These are phyloP conservation scores for Tilletia setariae DNA, from an alignment of 1,284 basidiomycete genomes.

Conservation along the genomic window DNA sequence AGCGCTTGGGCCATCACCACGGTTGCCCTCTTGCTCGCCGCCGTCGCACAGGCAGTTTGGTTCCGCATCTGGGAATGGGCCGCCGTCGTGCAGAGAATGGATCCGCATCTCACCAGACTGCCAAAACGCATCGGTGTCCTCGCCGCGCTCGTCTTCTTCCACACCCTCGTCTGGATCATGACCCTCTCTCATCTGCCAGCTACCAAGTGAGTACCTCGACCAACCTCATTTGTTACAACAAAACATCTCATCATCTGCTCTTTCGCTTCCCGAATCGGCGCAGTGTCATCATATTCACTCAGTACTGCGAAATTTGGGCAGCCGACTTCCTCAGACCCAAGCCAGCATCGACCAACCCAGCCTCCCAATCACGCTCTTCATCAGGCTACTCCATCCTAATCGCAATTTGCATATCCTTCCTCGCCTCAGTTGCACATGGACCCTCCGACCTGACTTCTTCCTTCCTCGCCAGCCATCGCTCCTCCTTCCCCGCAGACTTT, in stretches of 20 bases:
- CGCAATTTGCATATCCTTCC: conserved; percentile 38
- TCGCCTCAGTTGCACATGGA: conserved; percentile 28
- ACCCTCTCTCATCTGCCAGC: conserved; percentile 45
- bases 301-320: conserved; percentile 53
- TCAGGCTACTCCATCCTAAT: conserved; percentile 40
- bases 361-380: conserved; percentile 23
- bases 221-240: background rate
- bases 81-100: conserved; percentile 27
- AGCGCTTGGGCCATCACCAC: conserved; percentile 47
- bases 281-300: conserved; percentile 49
- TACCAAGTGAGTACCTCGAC: conserved; percentile 22
- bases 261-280: background rate
- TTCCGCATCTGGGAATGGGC: conserved; percentile 49
- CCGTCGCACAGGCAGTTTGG: conserved; percentile 33
- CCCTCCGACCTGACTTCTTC: conserved; percentile 15
- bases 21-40: conserved; percentile 36
- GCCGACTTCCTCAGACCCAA: conserved; percentile 35
- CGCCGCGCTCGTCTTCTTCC: conserved; percentile 33
- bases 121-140: conserved; percentile 35
- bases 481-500: conserved; percentile 19
- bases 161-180: conserved; percentile 46
- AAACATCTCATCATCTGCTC: background rate
- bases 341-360: background rate
- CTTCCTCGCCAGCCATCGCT: conserved; percentile 13
- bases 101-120: conserved; percentile 28